phyloP scores from a whole-genome alignment of 2,329 filamentous ascomycete species.

The Hysterium pulicare region DNA sequence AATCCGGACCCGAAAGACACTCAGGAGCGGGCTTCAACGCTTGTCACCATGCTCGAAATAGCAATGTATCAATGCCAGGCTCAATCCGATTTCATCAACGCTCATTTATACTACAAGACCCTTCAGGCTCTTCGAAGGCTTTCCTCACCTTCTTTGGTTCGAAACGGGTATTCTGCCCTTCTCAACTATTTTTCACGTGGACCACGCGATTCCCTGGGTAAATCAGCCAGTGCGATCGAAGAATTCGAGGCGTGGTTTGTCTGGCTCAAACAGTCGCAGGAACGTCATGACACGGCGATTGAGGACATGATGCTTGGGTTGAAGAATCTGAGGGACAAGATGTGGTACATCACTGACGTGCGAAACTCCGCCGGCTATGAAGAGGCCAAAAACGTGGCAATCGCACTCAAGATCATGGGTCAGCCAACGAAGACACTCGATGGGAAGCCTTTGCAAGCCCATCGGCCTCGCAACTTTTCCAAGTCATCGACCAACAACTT shows the following conservation, averaged over 20 bases:
- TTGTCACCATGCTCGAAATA: conserved; percentile 71
- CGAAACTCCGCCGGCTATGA: conserved; percentile 86
- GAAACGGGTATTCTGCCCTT: conserved; percentile 67
- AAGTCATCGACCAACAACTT: conserved; percentile 54
- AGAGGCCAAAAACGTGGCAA: conserved; percentile 78
- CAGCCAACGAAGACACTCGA: conserved; percentile 45
- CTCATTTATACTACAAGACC: conserved; percentile 82
- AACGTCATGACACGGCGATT: conserved; percentile 70
- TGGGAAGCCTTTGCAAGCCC: conserved; percentile 37
- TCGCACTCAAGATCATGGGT: conserved; percentile 89
- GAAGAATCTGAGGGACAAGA: conserved; percentile 81
- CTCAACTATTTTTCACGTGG: conserved; percentile 71
- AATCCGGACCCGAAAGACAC: conserved; percentile 31
- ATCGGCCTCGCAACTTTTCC: conserved; percentile 42
- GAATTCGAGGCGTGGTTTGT: conserved; percentile 80
- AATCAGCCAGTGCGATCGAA: conserved; percentile 69
- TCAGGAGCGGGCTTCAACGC: conserved; percentile 45
- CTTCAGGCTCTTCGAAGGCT: conserved; percentile 68
- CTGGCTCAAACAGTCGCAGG: conserved; percentile 78
- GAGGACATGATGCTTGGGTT: conserved; percentile 72
- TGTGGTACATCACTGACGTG: conserved; percentile 98
- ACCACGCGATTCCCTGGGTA: conserved; percentile 65
- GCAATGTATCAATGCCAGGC: conserved; percentile 74
- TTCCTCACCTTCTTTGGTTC: conserved; percentile 57
- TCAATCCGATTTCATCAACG: conserved; percentile 77